These are phyloP conservation scores for Neofusicoccum ribis DNA, from an alignment of 2,329 filamentous ascomycete species.

Conservation along the genomic window DNA sequence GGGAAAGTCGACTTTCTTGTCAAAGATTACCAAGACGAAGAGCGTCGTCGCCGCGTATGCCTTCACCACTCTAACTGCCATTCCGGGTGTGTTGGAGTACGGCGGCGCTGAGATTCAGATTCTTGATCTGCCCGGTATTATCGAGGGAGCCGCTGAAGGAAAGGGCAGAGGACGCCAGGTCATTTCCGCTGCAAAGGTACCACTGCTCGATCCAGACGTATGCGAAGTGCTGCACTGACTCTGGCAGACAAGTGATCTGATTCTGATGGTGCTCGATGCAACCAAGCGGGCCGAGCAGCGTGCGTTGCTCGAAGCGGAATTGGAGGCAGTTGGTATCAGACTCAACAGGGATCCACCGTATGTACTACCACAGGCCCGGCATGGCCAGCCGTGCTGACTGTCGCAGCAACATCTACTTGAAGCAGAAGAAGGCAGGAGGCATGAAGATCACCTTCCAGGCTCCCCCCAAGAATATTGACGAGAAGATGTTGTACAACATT, in stretches of 20 bases:
- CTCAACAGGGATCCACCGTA: constrained; percentile 82
- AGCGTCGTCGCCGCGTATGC: constrained; percentile 95
- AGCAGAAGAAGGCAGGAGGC: constrained; percentile 90
- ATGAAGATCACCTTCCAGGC: constrained; percentile 98
- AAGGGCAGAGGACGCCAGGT: constrained; percentile 96
- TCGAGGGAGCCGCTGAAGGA: constrained; percentile 92
- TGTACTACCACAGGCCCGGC: constrained; percentile 49
- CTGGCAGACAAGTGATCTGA: constrained; percentile 84
- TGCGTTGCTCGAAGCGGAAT: constrained; percentile 81
- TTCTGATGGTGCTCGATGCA: constrained; percentile 94
- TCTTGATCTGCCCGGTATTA: constrained; percentile 95
- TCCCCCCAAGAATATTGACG: constrained; percentile 87
- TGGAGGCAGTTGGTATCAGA: constrained; percentile 93
- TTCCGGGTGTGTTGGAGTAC: constrained; percentile 95
- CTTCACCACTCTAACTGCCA: constrained; percentile 96
- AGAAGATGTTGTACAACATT: constrained; percentile 98
- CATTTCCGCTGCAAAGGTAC: constrained; percentile 87
- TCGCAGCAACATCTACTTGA: constrained; percentile 92
- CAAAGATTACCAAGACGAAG: constrained; percentile 96
- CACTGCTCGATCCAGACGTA: constrained; percentile 23
- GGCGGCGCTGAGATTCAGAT: constrained; percentile 98
- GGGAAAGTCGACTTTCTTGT: constrained; percentile 98
- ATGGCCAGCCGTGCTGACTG: neutral
- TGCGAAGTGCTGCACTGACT: neutral
- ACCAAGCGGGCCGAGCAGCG: constrained; percentile 96